These are phyloP conservation scores for Bryum argenteum DNA, from an alignment of 225 moss, liverwort and hornwort species.

Conservation along the genomic window DNA sequence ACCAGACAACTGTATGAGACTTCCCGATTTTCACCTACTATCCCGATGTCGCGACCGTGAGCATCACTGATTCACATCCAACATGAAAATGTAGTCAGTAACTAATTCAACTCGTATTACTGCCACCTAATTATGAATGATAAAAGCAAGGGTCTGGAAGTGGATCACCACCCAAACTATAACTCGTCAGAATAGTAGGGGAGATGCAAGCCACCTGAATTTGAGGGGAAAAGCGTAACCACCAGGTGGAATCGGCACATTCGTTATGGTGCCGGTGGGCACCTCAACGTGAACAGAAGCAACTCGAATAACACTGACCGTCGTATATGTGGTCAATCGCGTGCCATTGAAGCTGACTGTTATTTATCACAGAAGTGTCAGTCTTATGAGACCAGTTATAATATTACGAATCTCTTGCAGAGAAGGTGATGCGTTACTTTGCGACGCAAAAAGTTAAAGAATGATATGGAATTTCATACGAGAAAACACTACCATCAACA, in stretches of 20 bases:
- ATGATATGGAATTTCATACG: neutral
- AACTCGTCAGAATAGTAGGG: conserved; percentile 6
- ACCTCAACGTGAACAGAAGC: conserved; percentile 61
- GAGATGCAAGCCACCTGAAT: conserved; percentile 62
- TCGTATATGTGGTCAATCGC: conserved; percentile 81
- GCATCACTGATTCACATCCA: conserved; percentile 60
- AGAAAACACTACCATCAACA: conserved; percentile 8
- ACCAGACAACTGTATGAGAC: conserved; percentile 80
- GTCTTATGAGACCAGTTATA: neutral
- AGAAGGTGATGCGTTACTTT: neutral
- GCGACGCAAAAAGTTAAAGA: neutral
- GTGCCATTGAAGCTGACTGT: conserved; percentile 91
- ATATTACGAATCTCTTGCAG: neutral
- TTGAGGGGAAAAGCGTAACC: conserved; percentile 75
- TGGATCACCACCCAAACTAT: neutral
- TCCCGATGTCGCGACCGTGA: conserved; percentile 70
- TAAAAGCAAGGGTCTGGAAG: conserved; percentile 2
- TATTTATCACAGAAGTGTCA: conserved; percentile 23
- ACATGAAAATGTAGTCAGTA: conserved; percentile 24
- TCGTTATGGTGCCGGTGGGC: conserved; percentile 66
- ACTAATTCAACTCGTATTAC: conserved; percentile 13
- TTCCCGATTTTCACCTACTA: conserved; percentile 75
- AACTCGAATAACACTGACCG: conserved; percentile 68
- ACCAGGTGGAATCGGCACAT: conserved; percentile 63
- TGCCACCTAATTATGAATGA: conserved; percentile 5